Percentiles rank a stretch among this genome's conserved stretches.
Conservation (phyloP, 2,329 filamentous ascomycete species). For the Torrubiella hemipterigena region DNA sequence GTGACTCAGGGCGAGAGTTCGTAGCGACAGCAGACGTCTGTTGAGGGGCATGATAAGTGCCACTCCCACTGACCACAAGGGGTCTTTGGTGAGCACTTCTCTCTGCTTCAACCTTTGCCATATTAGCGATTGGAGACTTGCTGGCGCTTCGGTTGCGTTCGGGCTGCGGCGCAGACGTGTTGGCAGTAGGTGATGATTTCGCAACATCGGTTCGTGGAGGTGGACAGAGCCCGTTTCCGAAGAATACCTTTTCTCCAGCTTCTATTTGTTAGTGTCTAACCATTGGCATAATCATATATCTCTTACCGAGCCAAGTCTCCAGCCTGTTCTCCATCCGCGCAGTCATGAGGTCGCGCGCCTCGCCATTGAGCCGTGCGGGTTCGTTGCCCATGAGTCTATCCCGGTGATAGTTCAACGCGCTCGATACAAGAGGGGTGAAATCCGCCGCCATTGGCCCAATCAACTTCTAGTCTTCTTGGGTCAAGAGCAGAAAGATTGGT, state of each 20-base stretch:
- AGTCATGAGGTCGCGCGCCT: conserved; percentile 14
- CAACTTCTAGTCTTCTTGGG: conserved; percentile 13
- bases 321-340: conserved; percentile 13
- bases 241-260: conserved; percentile 17
- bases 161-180: too few relatives aligned
- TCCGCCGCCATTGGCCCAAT: conserved; percentile 18
- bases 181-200: too few relatives aligned
- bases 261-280: conserved; percentile 7
- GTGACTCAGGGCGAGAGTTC: too few relatives aligned
- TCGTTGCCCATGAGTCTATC: conserved; percentile 12
- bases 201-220: too few relatives aligned
- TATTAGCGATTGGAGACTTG: too few relatives aligned
- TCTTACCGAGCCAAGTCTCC: conserved; percentile 25
- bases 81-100: too few relatives aligned
- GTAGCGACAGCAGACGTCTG: too few relatives aligned
- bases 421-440: conserved; percentile 16
- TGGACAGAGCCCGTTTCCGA: conserved; percentile 16
- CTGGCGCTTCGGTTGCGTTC: too few relatives aligned
- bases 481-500: conserved; percentile 16
- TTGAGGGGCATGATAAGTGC: too few relatives aligned
- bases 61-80: too few relatives aligned
- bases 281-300: neutral
- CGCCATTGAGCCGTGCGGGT: conserved; percentile 2
- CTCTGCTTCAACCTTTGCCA: too few relatives aligned
- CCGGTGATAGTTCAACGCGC: conserved; percentile 20